These are phyloP conservation scores for Auricularia sp. DNA, from an alignment of 768 basidiomycete species.

Conservation along the genomic window DNA sequence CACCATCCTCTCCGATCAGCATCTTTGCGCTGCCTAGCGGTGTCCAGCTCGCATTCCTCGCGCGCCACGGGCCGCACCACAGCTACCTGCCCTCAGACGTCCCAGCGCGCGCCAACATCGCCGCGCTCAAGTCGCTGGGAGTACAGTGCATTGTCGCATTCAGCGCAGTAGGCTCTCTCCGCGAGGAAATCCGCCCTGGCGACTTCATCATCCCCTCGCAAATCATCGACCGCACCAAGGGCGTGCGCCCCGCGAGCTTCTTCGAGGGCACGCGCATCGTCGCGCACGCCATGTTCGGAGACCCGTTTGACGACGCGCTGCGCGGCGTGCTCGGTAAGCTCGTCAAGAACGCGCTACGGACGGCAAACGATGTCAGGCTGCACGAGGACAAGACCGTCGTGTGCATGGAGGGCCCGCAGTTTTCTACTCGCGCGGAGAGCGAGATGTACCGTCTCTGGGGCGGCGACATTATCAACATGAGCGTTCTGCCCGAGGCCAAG, in stretches of 20 bases:
- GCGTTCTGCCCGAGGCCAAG: constrained; percentile 93
- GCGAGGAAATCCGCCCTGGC: constrained; percentile 87
- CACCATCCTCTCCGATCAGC: constrained; percentile 83
- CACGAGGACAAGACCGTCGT: constrained; percentile 80
- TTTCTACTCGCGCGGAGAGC: constrained; percentile 96
- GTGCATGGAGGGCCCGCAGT: constrained; percentile 96
- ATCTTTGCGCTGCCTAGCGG: constrained; percentile 83
- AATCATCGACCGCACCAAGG: constrained; percentile 95
- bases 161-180: constrained; percentile 88
- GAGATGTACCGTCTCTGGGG: constrained; percentile 90
- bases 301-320: constrained; percentile 68
- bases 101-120: constrained; percentile 85
- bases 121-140: constrained; percentile 87
- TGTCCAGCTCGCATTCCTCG: constrained; percentile 74
- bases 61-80: constrained; percentile 83
- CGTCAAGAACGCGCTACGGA: constrained; percentile 52
- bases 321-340: constrained; percentile 53
- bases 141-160: constrained; percentile 86
- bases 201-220: constrained; percentile 82
- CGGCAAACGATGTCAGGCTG: constrained; percentile 53
- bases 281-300: constrained; percentile 89
- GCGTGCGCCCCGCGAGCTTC: constrained; percentile 77
- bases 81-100: constrained; percentile 69
- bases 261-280: constrained; percentile 77
- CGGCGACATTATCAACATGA: constrained; percentile 95